Conservation (phyloP, 257 asterid genomes). For the Plantago ovata region DNA sequence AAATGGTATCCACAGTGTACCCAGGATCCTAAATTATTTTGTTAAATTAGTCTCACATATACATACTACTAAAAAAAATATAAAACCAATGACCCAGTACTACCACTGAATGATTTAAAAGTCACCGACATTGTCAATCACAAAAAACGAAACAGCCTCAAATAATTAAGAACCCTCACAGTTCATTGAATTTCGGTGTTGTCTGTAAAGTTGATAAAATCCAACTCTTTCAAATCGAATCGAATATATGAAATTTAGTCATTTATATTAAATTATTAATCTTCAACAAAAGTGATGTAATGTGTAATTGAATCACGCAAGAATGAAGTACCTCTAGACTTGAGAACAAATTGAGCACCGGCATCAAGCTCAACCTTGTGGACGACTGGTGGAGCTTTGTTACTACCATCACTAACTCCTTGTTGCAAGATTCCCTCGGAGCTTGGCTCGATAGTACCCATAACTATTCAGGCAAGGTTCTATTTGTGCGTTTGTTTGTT, state of each 20-base stretch:
- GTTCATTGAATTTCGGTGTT: too few species aligned
- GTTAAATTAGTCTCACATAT: too few species aligned
- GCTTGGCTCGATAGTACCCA: background rate
- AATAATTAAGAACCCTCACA: too few species aligned
- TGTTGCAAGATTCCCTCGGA: background rate
- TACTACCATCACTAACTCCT: constrained; percentile 1
- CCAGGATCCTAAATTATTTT: constrained; percentile 61
- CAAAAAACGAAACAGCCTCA: too few species aligned
- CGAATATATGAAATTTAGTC: too few species aligned
- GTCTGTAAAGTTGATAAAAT: too few species aligned
- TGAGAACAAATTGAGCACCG: constrained; percentile 87
- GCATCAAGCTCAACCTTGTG: constrained; percentile 53
- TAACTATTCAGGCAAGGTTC: background rate
- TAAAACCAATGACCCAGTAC: too few species aligned
- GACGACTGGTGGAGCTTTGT: constrained; percentile 18
- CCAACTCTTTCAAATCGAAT: too few species aligned
- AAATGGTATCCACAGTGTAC: constrained; percentile 78
- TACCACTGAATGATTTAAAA: too few species aligned
- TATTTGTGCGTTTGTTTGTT: background rate
- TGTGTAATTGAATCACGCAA: background rate
- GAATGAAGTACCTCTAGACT: constrained; percentile 57
- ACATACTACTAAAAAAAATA: too few species aligned
- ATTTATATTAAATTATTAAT: background rate
- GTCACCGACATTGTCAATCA: too few species aligned
- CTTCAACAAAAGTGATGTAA: background rate